These are phyloP conservation scores for Hygrocybe coccinea DNA, from an alignment of 768 basidiomycete genomes.

Conservation along the genomic window DNA sequence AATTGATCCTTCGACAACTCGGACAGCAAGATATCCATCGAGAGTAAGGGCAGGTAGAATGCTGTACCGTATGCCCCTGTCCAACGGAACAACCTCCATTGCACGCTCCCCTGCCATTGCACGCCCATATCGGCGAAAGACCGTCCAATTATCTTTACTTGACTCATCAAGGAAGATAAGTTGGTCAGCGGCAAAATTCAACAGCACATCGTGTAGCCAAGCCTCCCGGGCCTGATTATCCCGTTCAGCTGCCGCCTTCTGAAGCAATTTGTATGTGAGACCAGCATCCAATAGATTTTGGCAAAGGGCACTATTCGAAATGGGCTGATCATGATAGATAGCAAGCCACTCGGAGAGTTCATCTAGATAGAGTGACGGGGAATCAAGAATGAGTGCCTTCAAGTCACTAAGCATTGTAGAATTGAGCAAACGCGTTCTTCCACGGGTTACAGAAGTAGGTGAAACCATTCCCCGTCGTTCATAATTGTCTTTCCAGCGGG, in stretches of 20 bases:
- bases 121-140: too few relatives aligned
- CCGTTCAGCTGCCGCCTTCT: not conserved
- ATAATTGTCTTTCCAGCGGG: too few relatives aligned
- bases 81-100: too few relatives aligned
- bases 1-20: too few relatives aligned
- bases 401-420: slow-evolving; percentile 5
- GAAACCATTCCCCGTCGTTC: not conserved
- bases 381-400: slow-evolving; percentile 3
- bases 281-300: slow-evolving; percentile 14
- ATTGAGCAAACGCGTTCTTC: slow-evolving; percentile 6
- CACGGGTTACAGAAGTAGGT: not conserved
- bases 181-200: too few relatives aligned
- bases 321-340: slow-evolving; percentile 14
- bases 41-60: too few relatives aligned
- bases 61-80: too few relatives aligned
- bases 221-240: not conserved
- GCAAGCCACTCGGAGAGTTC: slow-evolving; percentile 20
- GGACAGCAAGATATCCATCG: too few relatives aligned
- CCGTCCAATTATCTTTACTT: too few relatives aligned
- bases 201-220: not conserved
- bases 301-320: slow-evolving; percentile 14
- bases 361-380: slow-evolving; percentile 20
- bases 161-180: too few relatives aligned
- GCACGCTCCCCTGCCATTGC: too few relatives aligned
- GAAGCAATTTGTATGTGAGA: slow-evolving; percentile 19